A percentile compares a stretch with the other conserved stretches of the same genome.
Conservation (phyloP, 768 basidiomycete species). For the Suillus subaureus region DNA sequence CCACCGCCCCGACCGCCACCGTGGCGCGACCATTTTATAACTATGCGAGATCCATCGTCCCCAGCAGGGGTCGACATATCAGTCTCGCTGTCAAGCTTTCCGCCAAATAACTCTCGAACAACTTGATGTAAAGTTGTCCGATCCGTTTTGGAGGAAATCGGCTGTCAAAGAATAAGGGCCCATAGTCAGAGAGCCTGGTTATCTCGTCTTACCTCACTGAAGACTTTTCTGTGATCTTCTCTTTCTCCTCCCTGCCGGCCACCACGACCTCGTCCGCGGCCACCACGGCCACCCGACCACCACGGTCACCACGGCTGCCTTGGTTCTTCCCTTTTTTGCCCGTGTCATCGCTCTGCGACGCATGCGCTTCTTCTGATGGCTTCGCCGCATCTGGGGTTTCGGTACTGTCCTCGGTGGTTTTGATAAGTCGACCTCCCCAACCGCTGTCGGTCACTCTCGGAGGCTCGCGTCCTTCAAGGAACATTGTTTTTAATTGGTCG, state of each 20-base stretch:
- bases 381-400: constrained; percentile 13
- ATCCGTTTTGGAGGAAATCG: constrained; percentile 78
- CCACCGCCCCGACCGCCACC: constrained; percentile 52
- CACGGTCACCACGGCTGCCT: constrained; percentile 35
- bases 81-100: constrained; percentile 85
- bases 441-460: constrained; percentile 74
- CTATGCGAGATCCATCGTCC: constrained; percentile 75
- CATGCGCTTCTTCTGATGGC: constrained; percentile 13
- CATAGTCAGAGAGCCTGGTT: constrained; percentile 34
- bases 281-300: constrained; percentile 45
- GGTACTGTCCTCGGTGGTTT: constrained; percentile 30
- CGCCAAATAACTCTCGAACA: constrained; percentile 78
- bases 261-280: constrained; percentile 45
- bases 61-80: constrained; percentile 49
- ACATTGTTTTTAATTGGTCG: constrained; percentile 67
- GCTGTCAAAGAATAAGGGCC: constrained; percentile 45
- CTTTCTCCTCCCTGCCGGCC: constrained; percentile 44
- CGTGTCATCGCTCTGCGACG: constrained; percentile 26
- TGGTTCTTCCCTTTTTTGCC: constrained; percentile 41
- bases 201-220: constrained; percentile 63
- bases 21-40: constrained; percentile 73
- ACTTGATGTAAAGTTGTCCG: constrained; percentile 82
- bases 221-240: constrained; percentile 73
- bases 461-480: constrained; percentile 79
- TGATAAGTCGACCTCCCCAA: constrained; percentile 59